Evolutionary conservation across 495 filamentous ascomycete genomes (phyloP).

Genomic region (Bacidia rubella): DNA sequence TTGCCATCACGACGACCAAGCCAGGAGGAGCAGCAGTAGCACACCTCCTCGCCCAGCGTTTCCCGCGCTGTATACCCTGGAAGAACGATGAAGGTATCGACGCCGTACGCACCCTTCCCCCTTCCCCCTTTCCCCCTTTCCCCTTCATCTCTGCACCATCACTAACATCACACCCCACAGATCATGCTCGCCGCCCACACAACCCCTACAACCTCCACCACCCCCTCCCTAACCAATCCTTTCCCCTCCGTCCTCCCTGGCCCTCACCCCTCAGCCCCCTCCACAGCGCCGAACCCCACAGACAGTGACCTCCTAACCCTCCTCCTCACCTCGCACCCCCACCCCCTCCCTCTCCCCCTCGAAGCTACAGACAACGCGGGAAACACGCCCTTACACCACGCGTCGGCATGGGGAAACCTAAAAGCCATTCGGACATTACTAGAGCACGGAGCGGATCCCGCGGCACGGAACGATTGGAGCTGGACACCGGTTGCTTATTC

Average conservation of each 20-base stretch:
- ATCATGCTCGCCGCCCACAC: constrained; percentile 16
- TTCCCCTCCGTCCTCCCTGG: background rate
- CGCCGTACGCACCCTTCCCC: constrained; percentile 27
- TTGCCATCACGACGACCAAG: constrained; percentile 36
- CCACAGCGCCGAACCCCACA: background rate
- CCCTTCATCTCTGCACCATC: background rate
- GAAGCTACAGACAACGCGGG: constrained; percentile 41
- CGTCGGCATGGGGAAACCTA: constrained; percentile 52
- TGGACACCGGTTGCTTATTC: constrained; percentile 65
- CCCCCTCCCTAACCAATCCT: background rate
- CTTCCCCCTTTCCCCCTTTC: background rate
- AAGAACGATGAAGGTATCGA: constrained; percentile 44
- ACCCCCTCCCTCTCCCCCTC: background rate
- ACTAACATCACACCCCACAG: constrained; percentile 9
- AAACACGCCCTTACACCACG: constrained; percentile 66
- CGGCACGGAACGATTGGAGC: constrained; percentile 50
- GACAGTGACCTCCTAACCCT: background rate
- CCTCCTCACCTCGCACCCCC: constrained; percentile 11
- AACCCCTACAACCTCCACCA: background rate
- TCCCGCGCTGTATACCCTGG: constrained; percentile 31
- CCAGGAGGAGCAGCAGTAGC: constrained; percentile 38
- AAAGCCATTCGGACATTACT: constrained; percentile 60
- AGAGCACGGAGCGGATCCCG: constrained; percentile 50
- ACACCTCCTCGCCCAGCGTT: constrained; percentile 32
- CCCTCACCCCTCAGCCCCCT: constrained; percentile 1